A percentile compares a stretch with the other conserved stretches of the same genome.
These are phyloP conservation scores for Chamaenerion angustifolium DNA, from an alignment of 345 rosid species.

Conservation along the genomic window DNA sequence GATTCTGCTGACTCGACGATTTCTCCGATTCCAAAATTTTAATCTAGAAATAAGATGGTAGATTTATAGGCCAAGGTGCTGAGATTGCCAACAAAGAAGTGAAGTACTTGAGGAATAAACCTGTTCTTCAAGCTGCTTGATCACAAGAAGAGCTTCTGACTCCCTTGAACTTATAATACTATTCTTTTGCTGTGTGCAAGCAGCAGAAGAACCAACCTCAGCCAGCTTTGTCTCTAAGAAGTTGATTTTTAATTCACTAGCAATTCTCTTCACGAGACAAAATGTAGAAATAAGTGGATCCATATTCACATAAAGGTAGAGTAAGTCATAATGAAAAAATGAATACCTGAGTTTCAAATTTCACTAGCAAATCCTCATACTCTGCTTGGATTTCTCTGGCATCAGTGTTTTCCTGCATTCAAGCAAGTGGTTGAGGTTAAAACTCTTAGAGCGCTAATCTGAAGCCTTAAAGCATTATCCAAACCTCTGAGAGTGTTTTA, in stretches of 20 bases:
- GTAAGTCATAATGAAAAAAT: constrained; percentile 6
- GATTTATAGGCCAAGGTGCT: neutral
- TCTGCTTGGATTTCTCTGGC: constrained; percentile 31
- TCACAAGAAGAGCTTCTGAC: constrained; percentile 52
- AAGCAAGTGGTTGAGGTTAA: constrained; percentile 12
- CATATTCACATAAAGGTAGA: constrained; percentile 3
- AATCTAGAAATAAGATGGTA: constrained; percentile 26
- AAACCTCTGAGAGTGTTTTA: constrained; percentile 44
- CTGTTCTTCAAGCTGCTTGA: constrained; percentile 87
- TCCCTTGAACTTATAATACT: constrained; percentile 28
- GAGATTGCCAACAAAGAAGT: neutral
- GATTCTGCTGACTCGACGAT: constrained; percentile 55
- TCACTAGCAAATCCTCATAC: constrained; percentile 52
- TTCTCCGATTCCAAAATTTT: constrained; percentile 52
- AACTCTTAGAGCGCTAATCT: constrained; percentile 10
- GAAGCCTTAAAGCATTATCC: constrained; percentile 20
- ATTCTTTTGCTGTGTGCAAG: constrained; percentile 13
- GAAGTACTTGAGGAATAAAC: constrained; percentile 18
- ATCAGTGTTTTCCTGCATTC: constrained; percentile 44
- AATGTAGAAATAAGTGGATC: neutral
- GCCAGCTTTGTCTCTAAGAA: constrained; percentile 40
- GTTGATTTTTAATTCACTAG: constrained; percentile 49
- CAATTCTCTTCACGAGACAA: constrained; percentile 34
- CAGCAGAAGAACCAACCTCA: constrained; percentile 28
- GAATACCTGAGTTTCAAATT: constrained; percentile 54